Percentiles rank a stretch among this genome's conserved stretches.
These are phyloP conservation scores for Irineochytrium annulatum DNA, from an alignment of 192 early-diverging fungal species.

Conservation along the genomic window DNA sequence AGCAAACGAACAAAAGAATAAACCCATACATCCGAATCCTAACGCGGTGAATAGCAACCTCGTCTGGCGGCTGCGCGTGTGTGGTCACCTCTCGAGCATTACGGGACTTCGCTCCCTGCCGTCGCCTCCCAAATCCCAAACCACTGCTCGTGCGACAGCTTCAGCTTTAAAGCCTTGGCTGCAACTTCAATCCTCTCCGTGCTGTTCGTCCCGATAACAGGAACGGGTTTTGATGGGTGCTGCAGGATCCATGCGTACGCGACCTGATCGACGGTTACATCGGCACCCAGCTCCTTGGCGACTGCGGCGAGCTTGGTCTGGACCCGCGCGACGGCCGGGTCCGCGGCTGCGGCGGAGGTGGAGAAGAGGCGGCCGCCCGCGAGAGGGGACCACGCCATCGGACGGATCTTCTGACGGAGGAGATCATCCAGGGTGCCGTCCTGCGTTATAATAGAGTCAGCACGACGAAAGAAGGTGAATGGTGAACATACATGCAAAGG, in stretches of 20 bases:
- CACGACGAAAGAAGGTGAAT: neutral
- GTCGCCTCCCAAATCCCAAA: constrained; percentile 23
- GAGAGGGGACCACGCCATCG: constrained; percentile 41
- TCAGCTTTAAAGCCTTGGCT: neutral
- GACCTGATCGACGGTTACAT: constrained; percentile 35
- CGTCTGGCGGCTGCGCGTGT: too few species aligned
- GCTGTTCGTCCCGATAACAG: constrained; percentile 37
- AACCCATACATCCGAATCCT: too few species aligned
- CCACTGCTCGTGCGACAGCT: constrained; percentile 22
- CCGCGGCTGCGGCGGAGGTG: neutral
- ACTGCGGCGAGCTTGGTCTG: constrained; percentile 23
- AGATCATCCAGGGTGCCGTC: constrained; percentile 37
- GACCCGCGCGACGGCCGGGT: constrained; percentile 21
- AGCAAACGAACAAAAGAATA: too few species aligned
- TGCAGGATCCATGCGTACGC: constrained; percentile 40
- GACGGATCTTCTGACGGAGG: constrained; percentile 23
- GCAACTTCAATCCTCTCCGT: constrained; percentile 24
- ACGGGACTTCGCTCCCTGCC: constrained; percentile 9
- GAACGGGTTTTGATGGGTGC: constrained; percentile 29
- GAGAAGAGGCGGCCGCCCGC: constrained; percentile 32
- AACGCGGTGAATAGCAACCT: too few species aligned
- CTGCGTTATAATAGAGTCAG: constrained; percentile 1
- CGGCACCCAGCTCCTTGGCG: constrained; percentile 24
- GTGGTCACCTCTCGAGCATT: too few species aligned
- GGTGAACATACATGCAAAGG: constrained; percentile 12